A percentile compares a stretch with the other conserved stretches of the same genome.
Conservation (phyloP, 1,284 basidiomycete genomes). For the Tilletia walkeri region DNA sequence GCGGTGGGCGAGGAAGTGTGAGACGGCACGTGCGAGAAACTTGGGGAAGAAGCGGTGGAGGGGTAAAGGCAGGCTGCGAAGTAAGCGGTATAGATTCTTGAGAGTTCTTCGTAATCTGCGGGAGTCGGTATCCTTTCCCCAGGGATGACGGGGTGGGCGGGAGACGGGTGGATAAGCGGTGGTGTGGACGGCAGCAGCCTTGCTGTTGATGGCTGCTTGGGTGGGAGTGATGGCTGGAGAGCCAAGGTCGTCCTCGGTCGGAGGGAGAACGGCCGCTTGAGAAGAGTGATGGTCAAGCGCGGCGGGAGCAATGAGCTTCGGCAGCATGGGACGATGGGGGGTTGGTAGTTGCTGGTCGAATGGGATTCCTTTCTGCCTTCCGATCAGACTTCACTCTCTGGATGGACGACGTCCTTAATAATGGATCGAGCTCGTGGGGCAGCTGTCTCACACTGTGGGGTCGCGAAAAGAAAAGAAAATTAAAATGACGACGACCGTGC, state of each 20-base stretch:
- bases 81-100: slow-evolving; percentile 14
- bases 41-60: slow-evolving; percentile 42
- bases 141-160: slow-evolving; percentile 10
- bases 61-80: slow-evolving; percentile 39
- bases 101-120: slow-evolving; percentile 6
- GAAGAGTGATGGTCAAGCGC: neutral
- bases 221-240: neutral
- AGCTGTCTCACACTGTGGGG: too few relatives aligned
- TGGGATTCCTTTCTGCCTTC: too few relatives aligned
- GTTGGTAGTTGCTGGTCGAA: too few relatives aligned
- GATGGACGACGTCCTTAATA: too few relatives aligned
- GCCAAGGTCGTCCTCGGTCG: neutral
- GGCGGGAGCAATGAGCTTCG: neutral
- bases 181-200: neutral
- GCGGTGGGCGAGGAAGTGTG: slow-evolving; percentile 37
- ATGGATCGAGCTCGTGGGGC: too few relatives aligned
- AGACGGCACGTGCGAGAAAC: slow-evolving; percentile 37
- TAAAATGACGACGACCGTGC: too few relatives aligned
- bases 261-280: neutral
- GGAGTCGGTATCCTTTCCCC: slow-evolving; percentile 11
- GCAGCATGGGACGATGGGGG: too few relatives aligned
- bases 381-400: too few relatives aligned
- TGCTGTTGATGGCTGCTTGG: neutral
- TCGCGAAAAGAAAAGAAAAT: too few relatives aligned
- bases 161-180: slow-evolving; percentile 4